A percentile compares a stretch with the other conserved stretches of the same genome.
These are phyloP conservation scores for Trametes cubensis DNA, from an alignment of 768 basidiomycete species.

Conservation along the genomic window DNA sequence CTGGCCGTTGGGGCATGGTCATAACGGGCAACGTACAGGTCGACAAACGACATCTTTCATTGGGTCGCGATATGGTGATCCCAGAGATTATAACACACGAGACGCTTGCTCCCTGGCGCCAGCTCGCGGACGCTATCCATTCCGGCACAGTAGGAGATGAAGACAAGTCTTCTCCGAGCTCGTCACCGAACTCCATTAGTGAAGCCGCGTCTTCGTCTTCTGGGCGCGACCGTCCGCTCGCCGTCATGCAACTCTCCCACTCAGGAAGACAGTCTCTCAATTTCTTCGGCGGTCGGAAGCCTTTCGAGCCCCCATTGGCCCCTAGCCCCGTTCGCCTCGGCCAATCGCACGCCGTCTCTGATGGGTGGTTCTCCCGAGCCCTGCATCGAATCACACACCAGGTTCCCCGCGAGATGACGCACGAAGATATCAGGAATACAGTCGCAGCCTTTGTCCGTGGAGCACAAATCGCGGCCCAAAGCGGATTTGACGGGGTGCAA, in stretches of 20 bases:
- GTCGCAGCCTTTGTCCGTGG: constrained; percentile 68
- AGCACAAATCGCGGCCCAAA: constrained; percentile 59
- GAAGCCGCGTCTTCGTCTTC: neutral
- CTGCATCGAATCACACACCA: constrained; percentile 61
- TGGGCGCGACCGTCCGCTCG: constrained; percentile 39
- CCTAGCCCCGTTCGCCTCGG: constrained; percentile 67
- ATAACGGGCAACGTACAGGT: constrained; percentile 87
- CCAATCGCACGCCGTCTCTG: constrained; percentile 29
- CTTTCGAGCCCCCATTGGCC: constrained; percentile 63
- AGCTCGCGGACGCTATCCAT: constrained; percentile 55
- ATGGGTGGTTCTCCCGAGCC: constrained; percentile 36
- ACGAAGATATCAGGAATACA: constrained; percentile 60
- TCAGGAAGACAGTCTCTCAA: constrained; percentile 81
- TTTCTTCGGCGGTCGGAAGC: constrained; percentile 65
- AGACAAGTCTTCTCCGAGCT: neutral
- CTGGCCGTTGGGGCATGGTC: constrained; percentile 83
- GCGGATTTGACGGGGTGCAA: constrained; percentile 87
- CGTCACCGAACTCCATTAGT: neutral
- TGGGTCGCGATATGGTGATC: constrained; percentile 74
- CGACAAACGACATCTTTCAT: constrained; percentile 56
- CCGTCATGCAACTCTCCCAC: constrained; percentile 86
- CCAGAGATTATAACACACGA: constrained; percentile 48
- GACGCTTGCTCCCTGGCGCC: constrained; percentile 51
- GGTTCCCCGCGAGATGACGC: constrained; percentile 60
- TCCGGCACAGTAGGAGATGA: constrained; percentile 24